These are phyloP conservation scores for Tympanopsis confertula DNA, from an alignment of 2,329 filamentous ascomycete genomes.

Conservation along the genomic window DNA sequence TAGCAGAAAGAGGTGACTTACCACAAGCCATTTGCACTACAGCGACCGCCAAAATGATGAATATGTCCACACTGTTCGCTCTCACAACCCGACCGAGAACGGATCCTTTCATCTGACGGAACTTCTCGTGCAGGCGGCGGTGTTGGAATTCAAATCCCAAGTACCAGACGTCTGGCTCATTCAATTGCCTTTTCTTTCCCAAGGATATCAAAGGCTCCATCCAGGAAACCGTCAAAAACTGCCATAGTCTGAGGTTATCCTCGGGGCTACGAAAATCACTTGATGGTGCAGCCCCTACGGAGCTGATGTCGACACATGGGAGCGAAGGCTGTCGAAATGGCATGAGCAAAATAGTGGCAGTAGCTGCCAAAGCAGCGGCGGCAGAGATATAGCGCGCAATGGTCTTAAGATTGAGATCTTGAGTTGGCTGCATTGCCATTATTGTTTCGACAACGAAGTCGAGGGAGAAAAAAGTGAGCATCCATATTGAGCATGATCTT, in stretches of 20 bases:
- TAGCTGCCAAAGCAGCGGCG: constrained; percentile 9
- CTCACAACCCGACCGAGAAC: constrained; percentile 58
- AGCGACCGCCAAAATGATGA: constrained; percentile 53
- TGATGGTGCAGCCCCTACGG: constrained; percentile 4
- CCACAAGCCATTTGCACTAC: constrained; percentile 48
- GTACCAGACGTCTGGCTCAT: constrained; percentile 73
- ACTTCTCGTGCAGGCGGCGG: constrained; percentile 58
- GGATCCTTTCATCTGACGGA: constrained; percentile 61
- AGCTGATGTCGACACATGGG: constrained; percentile 4
- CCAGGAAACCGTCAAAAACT: constrained; percentile 80
- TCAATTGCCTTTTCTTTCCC: constrained; percentile 52
- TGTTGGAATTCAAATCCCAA: constrained; percentile 77
- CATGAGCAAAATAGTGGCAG: constrained; percentile 4
- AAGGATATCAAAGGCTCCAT: constrained; percentile 61
- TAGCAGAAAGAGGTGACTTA: constrained; percentile 12
- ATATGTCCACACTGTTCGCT: constrained; percentile 70
- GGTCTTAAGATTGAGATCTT: neutral
- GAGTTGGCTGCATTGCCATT: constrained; percentile 12
- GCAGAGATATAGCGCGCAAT: constrained; percentile 7
- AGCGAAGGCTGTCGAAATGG: constrained; percentile 38
- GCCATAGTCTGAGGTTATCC: constrained; percentile 68
- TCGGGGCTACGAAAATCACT: constrained; percentile 43
- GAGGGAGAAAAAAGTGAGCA: constrained; percentile 20
- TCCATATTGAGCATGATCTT: constrained; percentile 22
- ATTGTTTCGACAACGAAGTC: constrained; percentile 19